Evolutionary conservation across 768 basidiomycete genomes (phyloP), one percentile per base, ranked within the genome.

Genomic region (Hericium rajendrae): DNA sequence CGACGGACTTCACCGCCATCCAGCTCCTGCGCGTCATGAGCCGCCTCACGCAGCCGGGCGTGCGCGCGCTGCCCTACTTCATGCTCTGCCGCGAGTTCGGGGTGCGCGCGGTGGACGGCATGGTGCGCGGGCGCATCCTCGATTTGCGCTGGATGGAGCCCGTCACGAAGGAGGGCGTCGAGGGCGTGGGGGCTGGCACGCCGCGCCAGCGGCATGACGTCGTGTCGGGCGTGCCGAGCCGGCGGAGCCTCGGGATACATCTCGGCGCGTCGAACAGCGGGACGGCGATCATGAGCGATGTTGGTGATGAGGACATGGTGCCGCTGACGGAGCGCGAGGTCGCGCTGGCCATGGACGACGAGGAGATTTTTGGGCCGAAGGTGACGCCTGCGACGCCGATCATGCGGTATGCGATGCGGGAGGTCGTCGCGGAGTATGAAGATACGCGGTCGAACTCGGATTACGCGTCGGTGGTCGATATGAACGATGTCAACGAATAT

Each of bases 11-110:
- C 66, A 78, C 79, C n/a, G 85, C 87, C 2, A 80, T 84, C 76
- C 85, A 91, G 63, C 75, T 92, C 13, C 76, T 92, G 59, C 85
- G 83, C 62, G 88, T 92, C 51, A 91, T 91, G 86, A 81, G 81
- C 63, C 80, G 88, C 52, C 76, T 93, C 57, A 82, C 84, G 28
- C 81, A 83, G 62, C 78, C 79, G 0, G 80, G 79, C 48, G 78
- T 81, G 52, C 78, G 74, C 11, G 82, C 84, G 60, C 73, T 92
- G 52, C 79, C 86, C 2, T 93, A 93, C 68, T 93, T 93, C 69
- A 73, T 84, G 59, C 77, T 92, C 13, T 92, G 89, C 64, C 77
- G 88, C 41, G 88, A 92, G 68, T 71, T 92, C n/a, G 91, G 91
- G 3, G 88, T 88, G 49, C 77, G 82, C 9, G 86, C 87, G 4